Base-by-base conservation (phyloP, 805 yeast genomes). In the Danielia reshetovae region DNA sequence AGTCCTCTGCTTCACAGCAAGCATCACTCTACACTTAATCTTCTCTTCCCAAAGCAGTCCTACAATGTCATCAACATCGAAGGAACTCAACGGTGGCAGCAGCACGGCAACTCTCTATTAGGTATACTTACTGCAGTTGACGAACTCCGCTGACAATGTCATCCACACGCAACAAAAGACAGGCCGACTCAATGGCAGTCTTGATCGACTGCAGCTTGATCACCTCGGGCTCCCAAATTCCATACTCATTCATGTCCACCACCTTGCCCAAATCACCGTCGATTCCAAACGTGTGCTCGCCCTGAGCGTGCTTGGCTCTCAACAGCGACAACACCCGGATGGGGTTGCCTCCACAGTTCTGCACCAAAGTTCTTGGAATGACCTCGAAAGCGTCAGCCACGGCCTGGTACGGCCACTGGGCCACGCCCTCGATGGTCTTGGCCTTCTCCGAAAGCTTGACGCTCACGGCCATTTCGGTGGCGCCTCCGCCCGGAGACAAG, bases 201-300 rank as follows among this genome's bases (percentile, higher is more conserved):
- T 93, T 93, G 48, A 90, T 82, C 46, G 94, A 82, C 69, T 93
- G 99, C 59, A 85, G 94, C 67, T 93, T 93, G 63, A 93, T 86
- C 32, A 86, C 97, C 68, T 90, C 97, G 13, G 99, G 99, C 68
- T 93, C 99, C 98, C 98, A 93, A 46, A 93, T 83, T 18, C 99
- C 98, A 61, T 88, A 90, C 18, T 78, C 82, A 46, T 83, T 77
- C 99, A 93, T 93, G 58, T 93, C 97, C 18, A 85, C 97, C 39
- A 93, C 75, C 64, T 85, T 87, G 47, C 98, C 98, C 39, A 73
- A 70, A 48, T 90, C 96, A 47, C 99, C 99, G 59, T 93, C 95
- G 40, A 93, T 79, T 56, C 99, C 99, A 62, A 70, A 84, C 0
- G 96, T 84, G 55, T 71, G 71, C 27, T 75, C 72, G 32, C 97